Evolutionary conservation across 768 basidiomycete genomes (phyloP).

Genomic region (Phaeotremella skinneri): DNA sequence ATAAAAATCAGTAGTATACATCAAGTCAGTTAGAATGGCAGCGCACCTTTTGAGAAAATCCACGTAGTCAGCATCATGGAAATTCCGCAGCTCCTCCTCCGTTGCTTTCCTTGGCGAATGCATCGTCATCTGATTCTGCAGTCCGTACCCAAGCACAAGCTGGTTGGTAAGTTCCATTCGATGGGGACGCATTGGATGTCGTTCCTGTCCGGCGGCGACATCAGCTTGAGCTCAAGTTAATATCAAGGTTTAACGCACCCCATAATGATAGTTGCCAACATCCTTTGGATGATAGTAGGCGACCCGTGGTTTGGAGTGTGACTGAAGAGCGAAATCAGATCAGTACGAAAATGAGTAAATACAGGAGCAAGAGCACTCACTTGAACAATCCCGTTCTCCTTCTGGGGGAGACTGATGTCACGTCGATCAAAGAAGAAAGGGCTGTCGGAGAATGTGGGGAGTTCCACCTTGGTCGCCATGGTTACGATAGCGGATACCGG

Average conservation of each 20-base stretch:
- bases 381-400: conserved; percentile 43
- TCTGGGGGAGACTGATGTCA: conserved; percentile 32
- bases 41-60: conserved; percentile 84
- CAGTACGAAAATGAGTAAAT: background rate
- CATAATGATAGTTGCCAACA: conserved; percentile 94
- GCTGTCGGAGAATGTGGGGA: conserved; percentile 50
- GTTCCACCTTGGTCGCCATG: conserved; percentile 22
- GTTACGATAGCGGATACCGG: no score
- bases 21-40: conserved; percentile 4
- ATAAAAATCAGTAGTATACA: background rate
- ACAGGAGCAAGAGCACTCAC: conserved; percentile 31
- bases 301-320: conserved; percentile 83
- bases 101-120: conserved; percentile 87
- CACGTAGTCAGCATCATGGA: conserved; percentile 93
- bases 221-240: background rate
- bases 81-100: conserved; percentile 79
- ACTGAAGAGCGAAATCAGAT: conserved; percentile 50
- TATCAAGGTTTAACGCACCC: conserved; percentile 59
- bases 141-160: conserved; percentile 89
- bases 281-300: conserved; percentile 95
- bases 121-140: conserved; percentile 93
- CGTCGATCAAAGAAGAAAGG: conserved; percentile 51
- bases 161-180: conserved; percentile 93
- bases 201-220: conserved; percentile 62
- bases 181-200: conserved; percentile 98